These are phyloP conservation scores for Clonostachys sp. DNA, from an alignment of 2,329 filamentous ascomycete species.

Conservation along the genomic window DNA sequence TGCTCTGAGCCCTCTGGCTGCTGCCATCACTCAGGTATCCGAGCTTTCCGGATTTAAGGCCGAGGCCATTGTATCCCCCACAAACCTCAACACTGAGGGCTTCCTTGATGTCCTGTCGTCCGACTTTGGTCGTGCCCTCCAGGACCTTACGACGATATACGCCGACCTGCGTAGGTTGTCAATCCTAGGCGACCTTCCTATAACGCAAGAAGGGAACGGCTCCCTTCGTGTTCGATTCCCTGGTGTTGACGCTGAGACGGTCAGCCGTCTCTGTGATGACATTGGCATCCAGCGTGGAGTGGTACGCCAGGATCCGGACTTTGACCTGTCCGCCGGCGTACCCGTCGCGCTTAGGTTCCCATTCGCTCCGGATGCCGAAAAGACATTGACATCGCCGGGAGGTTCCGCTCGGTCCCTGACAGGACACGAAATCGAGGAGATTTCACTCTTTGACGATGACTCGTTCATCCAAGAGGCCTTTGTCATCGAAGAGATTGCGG, in stretches of 20 bases:
- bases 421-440: conserved; percentile 33
- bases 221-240: conserved; percentile 82
- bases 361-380: conserved; percentile 60
- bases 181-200: conserved; percentile 75
- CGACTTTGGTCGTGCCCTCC: conserved; percentile 83
- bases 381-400: conserved; percentile 38
- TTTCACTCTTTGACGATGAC: conserved; percentile 24
- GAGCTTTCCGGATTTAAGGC: conserved; percentile 37
- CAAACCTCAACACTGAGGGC: conserved; percentile 74
- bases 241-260: conserved; percentile 78
- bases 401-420: conserved; percentile 39
- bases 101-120: conserved; percentile 80
- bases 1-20: conserved; percentile 69
- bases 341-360: conserved; percentile 79
- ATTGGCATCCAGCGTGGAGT: conserved; percentile 77
- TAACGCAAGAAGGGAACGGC: conserved; percentile 64
- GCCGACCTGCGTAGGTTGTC: conserved; percentile 78
- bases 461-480: conserved; percentile 32
- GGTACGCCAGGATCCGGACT: conserved; percentile 72
- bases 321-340: conserved; percentile 62
- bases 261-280: conserved; percentile 81
- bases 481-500: conserved; percentile 30
- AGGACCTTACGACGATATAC: conserved; percentile 75
- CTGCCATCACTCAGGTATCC: conserved; percentile 41
- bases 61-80: conserved; percentile 32